Base-by-base conservation (phyloP, 2,329 filamentous ascomycete genomes). In the Fusarium liriodendri region DNA sequence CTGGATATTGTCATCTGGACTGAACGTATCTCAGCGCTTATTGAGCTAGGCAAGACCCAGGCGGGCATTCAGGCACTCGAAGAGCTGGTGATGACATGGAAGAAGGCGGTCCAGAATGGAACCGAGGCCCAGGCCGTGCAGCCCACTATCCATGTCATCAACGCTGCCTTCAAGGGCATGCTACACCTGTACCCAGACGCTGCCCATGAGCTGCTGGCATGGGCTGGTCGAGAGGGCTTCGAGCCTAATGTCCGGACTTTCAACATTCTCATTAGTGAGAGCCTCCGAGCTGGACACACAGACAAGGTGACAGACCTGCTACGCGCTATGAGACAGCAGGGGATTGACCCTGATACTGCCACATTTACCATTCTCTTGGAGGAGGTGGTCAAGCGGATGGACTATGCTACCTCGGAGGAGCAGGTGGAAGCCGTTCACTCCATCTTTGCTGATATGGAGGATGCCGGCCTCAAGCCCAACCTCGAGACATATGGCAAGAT, bases 351-450 rank as follows among this genome's bases (percentile, higher is more conserved):
- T 1, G 90, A 95, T 79, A 85, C 87, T n/a, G 88, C 88, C 7
- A 97, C 94, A 0, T 94, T 94, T 80, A 93, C 91, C 25, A 90
- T 94, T 70, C 86, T 97, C 66, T 85, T 97, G 9, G 90, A 93
- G 47, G 88, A 88, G 77, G 81, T 89, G 69, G 83, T 89, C 76
- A 78, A 83, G 71, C 75, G 81, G 45, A 82, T 89, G 40, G 66
- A 77, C 32, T 78, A 85, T 42, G 57, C 77, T 55, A 79, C 84
- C 2, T 80, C 85, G 0, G 80, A 85, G 13, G 85, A 90, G 63
- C 91, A 92, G 79, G 82, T 85, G 22, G 78, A 81, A 2, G 83
- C 86, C 20, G 85, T 94, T 8, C 76, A 85, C n/a, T 78, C 80
- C 6, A 84, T 93, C 54, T 86, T 95, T 62, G 73, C 81, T 4